Conservation (phyloP, 148 eudicot species). For the Rhododendron mucronatum region DNA sequence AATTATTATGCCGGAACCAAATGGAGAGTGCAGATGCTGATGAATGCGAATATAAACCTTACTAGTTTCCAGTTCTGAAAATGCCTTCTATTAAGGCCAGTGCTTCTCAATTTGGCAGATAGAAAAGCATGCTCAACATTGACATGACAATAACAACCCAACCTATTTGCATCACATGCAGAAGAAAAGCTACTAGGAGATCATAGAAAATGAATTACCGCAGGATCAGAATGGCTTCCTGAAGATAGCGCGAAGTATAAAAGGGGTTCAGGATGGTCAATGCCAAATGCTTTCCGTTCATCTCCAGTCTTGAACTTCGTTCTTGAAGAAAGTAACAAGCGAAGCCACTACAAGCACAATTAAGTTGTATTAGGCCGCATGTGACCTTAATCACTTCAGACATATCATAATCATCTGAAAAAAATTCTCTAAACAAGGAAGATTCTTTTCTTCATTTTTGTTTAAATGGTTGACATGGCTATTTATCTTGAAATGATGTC, state of each 20-base stretch:
- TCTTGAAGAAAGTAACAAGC: conserved; percentile 64
- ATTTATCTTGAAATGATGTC: background rate
- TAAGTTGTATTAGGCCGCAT: conserved; percentile 1
- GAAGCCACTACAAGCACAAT: conserved; percentile 64
- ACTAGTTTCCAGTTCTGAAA: background rate
- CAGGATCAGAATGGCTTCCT: conserved; percentile 97
- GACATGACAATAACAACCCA: background rate
- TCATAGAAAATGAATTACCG: conserved; percentile 41
- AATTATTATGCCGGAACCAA: background rate
- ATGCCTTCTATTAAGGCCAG: background rate
- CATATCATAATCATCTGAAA: background rate
- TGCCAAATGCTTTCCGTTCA: conserved; percentile 64
- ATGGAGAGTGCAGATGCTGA: background rate
- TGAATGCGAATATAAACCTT: background rate
- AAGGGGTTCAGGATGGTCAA: conserved; percentile 90
- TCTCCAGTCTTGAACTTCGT: conserved; percentile 69
- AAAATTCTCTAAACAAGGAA: background rate
- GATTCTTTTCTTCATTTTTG: background rate
- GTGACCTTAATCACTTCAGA: background rate
- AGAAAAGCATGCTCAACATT: background rate
- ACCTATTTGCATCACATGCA: background rate
- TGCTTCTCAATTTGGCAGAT: background rate
- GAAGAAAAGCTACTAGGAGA: background rate
- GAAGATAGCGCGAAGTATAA: conserved; percentile 84
- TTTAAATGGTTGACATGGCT: background rate